Evolutionary conservation across 225 moss, liverwort and hornwort genomes (phyloP), one percentile per base, ranked within the genome.

Genomic region (Lunularia cruciata): DNA sequence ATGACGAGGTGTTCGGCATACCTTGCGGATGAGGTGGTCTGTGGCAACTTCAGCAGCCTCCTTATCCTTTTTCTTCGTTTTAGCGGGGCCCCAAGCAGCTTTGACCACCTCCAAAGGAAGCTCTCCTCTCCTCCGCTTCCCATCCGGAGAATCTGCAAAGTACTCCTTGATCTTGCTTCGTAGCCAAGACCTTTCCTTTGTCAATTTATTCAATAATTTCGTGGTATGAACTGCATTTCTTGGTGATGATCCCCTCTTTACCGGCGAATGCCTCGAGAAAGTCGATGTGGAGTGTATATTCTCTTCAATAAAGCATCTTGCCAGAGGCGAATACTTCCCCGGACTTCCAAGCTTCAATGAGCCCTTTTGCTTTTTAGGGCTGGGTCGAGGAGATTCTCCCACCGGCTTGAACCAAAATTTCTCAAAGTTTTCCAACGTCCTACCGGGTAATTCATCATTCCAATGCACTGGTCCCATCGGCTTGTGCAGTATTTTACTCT

Each of bases 81-180:
- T 45, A 1, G 73, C 51, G 4, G 58, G 27, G 10, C 84, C 81
- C 84, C 84, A 85, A 11, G 81, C 63, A 15, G 67, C 57, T 34
- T 70, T 77, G 3, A 76, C 60, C 30, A 85, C 47, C 10, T 60
- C 55, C 0, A 7, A 34, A 15, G 78, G 57, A 38, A 85, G 78
- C 33, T 63, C 75, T 47, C 84, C 81, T 70, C 57, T 76, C 47
- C 84, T 72, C 0, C 46, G 22, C 27, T 35, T 49, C 36, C 20
- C 26, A 3, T 27, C 14, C 0, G 39, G 42, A 25, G 56, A 39
- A 19, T 48, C 7, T 10, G n/a, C 11, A 45, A 39, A 61, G 5
- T 47, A 31, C 13, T 72, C 60, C 28, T 47, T 45, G 18, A 63
- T 56, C 9, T 45, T 63, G 13, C 55, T 20, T 15, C 69, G 67